These are phyloP conservation scores for Xerocomellus intermedius DNA, from an alignment of 768 basidiomycete species.

Conservation along the genomic window DNA sequence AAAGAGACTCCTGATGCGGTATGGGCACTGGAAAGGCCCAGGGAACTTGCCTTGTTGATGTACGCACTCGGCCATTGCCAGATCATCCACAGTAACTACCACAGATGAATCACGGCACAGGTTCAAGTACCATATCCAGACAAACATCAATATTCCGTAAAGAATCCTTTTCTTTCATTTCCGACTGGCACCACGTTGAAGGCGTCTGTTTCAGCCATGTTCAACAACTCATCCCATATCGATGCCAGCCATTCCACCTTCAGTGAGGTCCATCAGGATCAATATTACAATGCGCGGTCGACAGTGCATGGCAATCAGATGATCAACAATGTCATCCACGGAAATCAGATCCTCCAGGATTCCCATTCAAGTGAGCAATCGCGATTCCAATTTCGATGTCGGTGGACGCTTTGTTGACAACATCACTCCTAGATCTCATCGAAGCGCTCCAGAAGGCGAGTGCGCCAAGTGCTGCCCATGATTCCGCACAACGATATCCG, in stretches of 20 bases:
- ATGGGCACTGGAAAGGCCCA: too few relatives aligned
- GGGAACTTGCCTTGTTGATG: too few relatives aligned
- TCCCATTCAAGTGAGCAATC: slow-evolving; percentile 3
- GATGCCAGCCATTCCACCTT: slow-evolving; percentile 15
- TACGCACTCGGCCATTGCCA: too few relatives aligned
- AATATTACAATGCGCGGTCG: slow-evolving; percentile 7
- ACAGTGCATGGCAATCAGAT: slow-evolving; percentile 18
- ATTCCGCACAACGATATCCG: slow-evolving; percentile 19
- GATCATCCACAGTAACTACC: too few relatives aligned
- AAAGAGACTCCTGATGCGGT: too few relatives aligned
- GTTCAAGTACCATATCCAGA: too few relatives aligned
- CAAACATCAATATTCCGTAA: too few relatives aligned
- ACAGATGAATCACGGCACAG: too few relatives aligned
- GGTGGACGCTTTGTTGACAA: background rate
- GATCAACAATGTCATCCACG: slow-evolving; percentile 15
- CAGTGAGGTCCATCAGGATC: slow-evolving; percentile 16
- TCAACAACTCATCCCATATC: slow-evolving; percentile 16
- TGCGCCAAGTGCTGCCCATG: slow-evolving; percentile 20
- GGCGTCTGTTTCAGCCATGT: background rate
- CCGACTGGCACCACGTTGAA: too few relatives aligned
- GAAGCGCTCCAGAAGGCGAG: slow-evolving; percentile 14
- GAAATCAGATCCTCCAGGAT: slow-evolving; percentile 19
- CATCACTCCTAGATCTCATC: slow-evolving; percentile 6
- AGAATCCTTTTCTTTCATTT: too few relatives aligned
- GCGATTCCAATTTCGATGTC: background rate